Evolutionary conservation across 306 rosid species (phyloP), one percentile per base, ranked within the genome.

Genomic region (Sindora glabra): DNA sequence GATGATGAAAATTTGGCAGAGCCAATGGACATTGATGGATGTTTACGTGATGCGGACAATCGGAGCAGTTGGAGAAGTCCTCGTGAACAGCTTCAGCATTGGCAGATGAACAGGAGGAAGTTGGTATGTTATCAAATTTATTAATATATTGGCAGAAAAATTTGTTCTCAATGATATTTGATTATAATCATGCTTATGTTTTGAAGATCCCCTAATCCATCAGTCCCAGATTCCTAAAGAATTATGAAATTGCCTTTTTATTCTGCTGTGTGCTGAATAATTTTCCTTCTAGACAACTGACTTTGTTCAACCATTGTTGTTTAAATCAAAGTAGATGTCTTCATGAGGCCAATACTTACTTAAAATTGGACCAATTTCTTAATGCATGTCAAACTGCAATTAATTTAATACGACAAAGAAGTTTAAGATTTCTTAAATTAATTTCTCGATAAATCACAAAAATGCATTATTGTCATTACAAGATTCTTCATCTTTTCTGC

Each of bases 41-140:
- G 83, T 45, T 44, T 83, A 55, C 74, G 73, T 65, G 94, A 80
- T 73, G 83, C 89, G 62, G 86, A 71, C 67, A 81, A 83, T 78
- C 73, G 75, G 65, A 87, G 78, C 65, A 83, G 77, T 73, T 92
- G 98, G 98, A 92, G 75, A 75, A 92, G 96, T 70, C 88, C 94
- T 9, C 89, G 71, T 16, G 98, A 92, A 64, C 96, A 92, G 75
- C 96, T 92, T 70, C 90, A 88, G 52, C 96, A 83, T 69, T 92
- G 98, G 98, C 98, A 88, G 83, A 92, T 81, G 90, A 92, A 92
- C 81, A 80, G 98, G 73, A 83, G 98, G 79, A 92, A 86, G 81
- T 78, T 92, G 96, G 98, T 92, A 88, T 36, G 88, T 47, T 72
- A 39, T 10, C 45, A 74, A 49, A 63, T 67, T 66, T 50, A 39